These are phyloP conservation scores for Trichoderma afroharzianum DNA, from an alignment of 2,329 filamentous ascomycete genomes.

Conservation along the genomic window DNA sequence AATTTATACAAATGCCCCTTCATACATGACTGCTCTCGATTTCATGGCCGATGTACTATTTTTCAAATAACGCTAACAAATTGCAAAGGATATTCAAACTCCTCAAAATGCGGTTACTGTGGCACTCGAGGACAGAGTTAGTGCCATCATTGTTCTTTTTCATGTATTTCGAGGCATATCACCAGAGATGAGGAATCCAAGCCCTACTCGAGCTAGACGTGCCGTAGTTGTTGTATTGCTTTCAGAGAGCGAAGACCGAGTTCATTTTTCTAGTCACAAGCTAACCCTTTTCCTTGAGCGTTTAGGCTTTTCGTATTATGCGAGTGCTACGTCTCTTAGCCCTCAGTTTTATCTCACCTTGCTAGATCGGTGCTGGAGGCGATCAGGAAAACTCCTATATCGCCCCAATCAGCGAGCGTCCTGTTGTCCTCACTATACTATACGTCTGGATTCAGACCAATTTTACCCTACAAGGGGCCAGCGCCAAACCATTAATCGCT, in stretches of 20 bases:
- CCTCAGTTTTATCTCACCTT: slow-evolving; percentile 67
- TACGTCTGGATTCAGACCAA: slow-evolving; percentile 63
- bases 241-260: too few relatives aligned
- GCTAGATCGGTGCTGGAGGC: slow-evolving; percentile 73
- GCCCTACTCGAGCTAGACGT: not conserved
- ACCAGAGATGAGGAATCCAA: not conserved
- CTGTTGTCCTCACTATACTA: slow-evolving; percentile 90
- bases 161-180: not conserved
- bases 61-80: not conserved
- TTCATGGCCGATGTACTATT: not conserved
- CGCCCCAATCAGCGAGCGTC: slow-evolving; percentile 73
- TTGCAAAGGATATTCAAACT: slow-evolving; percentile 47
- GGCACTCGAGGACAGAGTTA: slow-evolving; percentile 46
- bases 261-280: not conserved
- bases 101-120: slow-evolving; percentile 53
- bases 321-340: slow-evolving; percentile 56
- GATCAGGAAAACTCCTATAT: slow-evolving; percentile 69
- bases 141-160: slow-evolving; percentile 38
- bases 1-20: not conserved
- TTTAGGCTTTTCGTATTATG: slow-evolving; percentile 71
- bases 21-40: not conserved
- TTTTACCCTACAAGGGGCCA: slow-evolving; percentile 70
- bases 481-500: slow-evolving; percentile 70
- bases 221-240: not conserved
- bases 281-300: slow-evolving; percentile 2